Evolutionary conservation across 495 filamentous ascomycete species (phyloP), one percentile per base, ranked within the genome.

Genomic region (Parathielavia hyrcaniae): DNA sequence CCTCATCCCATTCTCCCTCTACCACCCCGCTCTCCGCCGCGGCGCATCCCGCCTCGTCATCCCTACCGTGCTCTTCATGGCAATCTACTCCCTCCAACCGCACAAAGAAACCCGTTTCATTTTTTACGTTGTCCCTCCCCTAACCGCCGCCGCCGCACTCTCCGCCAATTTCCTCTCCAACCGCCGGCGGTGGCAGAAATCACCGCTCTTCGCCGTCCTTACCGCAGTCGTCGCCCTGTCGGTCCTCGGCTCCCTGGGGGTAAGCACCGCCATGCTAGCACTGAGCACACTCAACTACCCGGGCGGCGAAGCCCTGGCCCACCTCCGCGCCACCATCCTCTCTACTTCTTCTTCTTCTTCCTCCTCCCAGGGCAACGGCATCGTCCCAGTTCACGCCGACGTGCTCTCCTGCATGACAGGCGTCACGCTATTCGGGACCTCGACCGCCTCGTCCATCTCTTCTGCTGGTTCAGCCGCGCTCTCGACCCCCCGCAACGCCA

Each of bases 21-120:
- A 71, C 26, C 76, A 83, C 38, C 75, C 81, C 0, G 71, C 73
- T n/a, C 69, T 74, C 9, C 53, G 61, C 12, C 55, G 53, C 11
- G 62, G 63, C 11, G 80, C 80, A 4, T 52, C 74, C 6, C 77
- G 79, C 16, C 67, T 95, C 17, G 67, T 88, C 3, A 56, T 86
- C 23, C 90, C 95, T 0, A 78, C 79, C 5, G 40, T 93, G 4
- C 65, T 79, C 19, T 99, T 95, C 64, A 76, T 93, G 7, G 78
- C 80, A 0, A 68, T 93, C 39, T 98, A 96, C 74, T 92, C 88
- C 48, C 48, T 80, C 8, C 86, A 95, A 45, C 91, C 93, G 5
- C 93, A 99, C 72, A 99, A 99, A 69, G 93, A 99, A 73, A 88
- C 89, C 75, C 87, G 93, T 19, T 99, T 99, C 75, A 87, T 99